Base-by-base conservation (phyloP, 352 stramenopile genomes). In the Pythium dissotocum region DNA sequence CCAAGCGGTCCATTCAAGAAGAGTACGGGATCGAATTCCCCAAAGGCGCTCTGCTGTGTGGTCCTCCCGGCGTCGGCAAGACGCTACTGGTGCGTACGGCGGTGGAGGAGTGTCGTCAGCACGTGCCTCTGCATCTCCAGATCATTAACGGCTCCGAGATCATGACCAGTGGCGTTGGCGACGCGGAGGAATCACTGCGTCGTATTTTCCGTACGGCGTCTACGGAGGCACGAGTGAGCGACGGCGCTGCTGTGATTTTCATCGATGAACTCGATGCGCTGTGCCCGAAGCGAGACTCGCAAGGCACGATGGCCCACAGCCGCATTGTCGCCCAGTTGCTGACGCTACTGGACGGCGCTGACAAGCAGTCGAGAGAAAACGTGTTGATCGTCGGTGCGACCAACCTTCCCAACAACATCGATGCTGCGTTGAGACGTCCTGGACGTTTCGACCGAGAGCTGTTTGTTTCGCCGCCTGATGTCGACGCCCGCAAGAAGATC, bases 211-310 rank as follows among this genome's bases (percentile, higher is more conserved):
- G 70, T 12, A 71, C 68, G 2, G 83, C 82, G 0, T 60, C 77
- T 2, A 51, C 56, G 7, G 76, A 87, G 59, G 63, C 62, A 8
- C 14, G 24, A 6, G 64, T 69, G 28, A 68, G 69, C 7, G 60
- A 76, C 30, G 80, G 78, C 21, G 78, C 80, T 0, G 79, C 71
- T 14, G 83, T 92, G 61, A 91, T 99, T 54, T 98, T 99, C 67
- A 97, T 99, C 68, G 97, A 99, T 67, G 95, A 99, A 52, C 69
- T 99, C 4, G 97, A 99, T 77, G 95, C 85, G 14, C 90, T 99
- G 36, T 98, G 95, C 42, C 95, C 95, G 6, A 97, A 97, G 63
- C 89, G 96, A 61, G 89, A 96, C 44, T 70, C 85, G 63, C 75
- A 79, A 21, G 66, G 69, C 14, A 67, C 67, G 48, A 83, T 76